Conservation (phyloP, 2,329 filamentous ascomycete species). For the Claviceps arundinis region DNA sequence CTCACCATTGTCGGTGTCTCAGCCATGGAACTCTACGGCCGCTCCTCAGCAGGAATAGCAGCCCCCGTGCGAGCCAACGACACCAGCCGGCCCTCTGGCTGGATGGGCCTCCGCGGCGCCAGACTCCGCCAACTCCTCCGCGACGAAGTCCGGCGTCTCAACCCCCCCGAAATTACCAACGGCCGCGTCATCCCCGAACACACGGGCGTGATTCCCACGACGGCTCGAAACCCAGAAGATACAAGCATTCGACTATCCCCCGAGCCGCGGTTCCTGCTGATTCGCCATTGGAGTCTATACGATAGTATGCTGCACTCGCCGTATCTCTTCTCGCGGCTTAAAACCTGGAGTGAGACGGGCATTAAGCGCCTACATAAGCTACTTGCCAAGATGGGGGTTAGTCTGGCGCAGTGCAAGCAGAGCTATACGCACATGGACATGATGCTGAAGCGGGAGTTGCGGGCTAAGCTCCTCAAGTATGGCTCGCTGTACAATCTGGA, state of each 20-base stretch:
- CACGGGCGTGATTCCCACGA: conserved; percentile 76
- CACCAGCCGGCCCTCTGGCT: conserved; percentile 48
- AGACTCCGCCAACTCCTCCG: conserved; percentile 74
- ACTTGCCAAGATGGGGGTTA: conserved; percentile 95
- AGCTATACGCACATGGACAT: conserved; percentile 98
- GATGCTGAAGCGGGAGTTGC: conserved; percentile 78
- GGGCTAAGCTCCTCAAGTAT: conserved; percentile 78
- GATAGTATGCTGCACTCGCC: conserved; percentile 98
- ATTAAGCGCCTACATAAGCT: conserved; percentile 85
- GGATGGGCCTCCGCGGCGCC: conserved; percentile 71
- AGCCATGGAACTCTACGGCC: conserved; percentile 84
- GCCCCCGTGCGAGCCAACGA: conserved; percentile 43
- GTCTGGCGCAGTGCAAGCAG: conserved; percentile 83
- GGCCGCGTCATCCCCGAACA: conserved; percentile 51
- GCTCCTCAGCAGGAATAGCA: conserved; percentile 68
- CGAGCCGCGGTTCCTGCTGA: conserved; percentile 82
- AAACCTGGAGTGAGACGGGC: conserved; percentile 87
- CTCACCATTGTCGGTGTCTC: conserved; percentile 86
- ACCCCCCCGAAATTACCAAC: conserved; percentile 58
- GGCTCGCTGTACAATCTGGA: conserved; percentile 88
- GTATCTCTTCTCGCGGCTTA: conserved; percentile 80
- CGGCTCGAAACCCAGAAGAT: conserved; percentile 78
- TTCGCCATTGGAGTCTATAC: conserved; percentile 93
- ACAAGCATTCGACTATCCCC: conserved; percentile 85
- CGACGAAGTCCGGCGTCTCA: conserved; percentile 87